These are phyloP conservation scores for Vigna radiata DNA, from an alignment of 306 rosid genomes.

Conservation along the genomic window DNA sequence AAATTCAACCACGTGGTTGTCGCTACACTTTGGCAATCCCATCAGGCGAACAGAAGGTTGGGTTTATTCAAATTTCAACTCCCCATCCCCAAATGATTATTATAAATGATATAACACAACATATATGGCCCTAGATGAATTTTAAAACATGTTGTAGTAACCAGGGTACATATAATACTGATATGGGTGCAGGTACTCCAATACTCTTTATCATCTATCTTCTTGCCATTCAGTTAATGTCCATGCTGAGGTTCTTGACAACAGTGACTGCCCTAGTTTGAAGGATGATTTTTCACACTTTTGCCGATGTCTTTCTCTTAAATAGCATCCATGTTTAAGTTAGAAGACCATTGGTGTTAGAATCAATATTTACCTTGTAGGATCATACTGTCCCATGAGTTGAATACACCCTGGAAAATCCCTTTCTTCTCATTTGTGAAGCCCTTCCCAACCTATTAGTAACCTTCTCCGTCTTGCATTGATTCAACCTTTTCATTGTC, in stretches of 20 bases:
- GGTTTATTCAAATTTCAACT: conserved; percentile 26
- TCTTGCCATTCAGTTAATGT: conserved; percentile 2
- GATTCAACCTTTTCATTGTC: neutral
- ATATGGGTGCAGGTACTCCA: conserved; percentile 20
- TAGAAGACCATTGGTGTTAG: neutral
- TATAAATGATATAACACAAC: conserved; percentile 12
- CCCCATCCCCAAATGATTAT: neutral
- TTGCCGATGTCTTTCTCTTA: neutral
- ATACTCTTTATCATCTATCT: conserved; percentile 8
- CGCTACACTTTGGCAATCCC: conserved; percentile 69
- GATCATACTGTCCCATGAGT: neutral
- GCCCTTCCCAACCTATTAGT: neutral
- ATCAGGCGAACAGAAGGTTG: conserved; percentile 73
- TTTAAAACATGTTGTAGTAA: conserved; percentile 2
- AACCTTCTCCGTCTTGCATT: neutral
- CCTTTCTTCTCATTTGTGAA: neutral
- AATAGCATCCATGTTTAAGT: conserved; percentile 15
- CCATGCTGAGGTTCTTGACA: conserved; percentile 17
- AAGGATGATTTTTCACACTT: conserved; percentile 19
- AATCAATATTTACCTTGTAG: neutral
- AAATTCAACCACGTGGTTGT: conserved; percentile 90
- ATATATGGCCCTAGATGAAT: conserved; percentile 21
- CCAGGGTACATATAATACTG: neutral
- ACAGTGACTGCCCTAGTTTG: conserved; percentile 19
- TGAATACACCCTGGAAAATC: neutral